Evolutionary conservation across 352 stramenopile species (phyloP).

Genomic region (Bremia lactucae): DNA sequence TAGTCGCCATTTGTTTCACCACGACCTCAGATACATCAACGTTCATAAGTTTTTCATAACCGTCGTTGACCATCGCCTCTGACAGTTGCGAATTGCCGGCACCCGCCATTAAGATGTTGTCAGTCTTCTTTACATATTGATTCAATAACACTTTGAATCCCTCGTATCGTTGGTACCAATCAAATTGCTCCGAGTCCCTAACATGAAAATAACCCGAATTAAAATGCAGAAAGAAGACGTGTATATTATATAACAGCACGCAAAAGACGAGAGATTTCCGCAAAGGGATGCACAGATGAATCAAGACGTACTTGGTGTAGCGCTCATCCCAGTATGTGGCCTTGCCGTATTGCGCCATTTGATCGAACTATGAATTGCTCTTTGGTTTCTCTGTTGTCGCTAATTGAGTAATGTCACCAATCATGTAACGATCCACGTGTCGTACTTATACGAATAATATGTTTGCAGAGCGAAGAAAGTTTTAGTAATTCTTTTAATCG

Average conservation of each 20-base stretch:
- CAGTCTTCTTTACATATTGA: conserved; percentile 91
- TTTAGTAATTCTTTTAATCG: too few relatives aligned
- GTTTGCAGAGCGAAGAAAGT: too few relatives aligned
- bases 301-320: conserved; percentile 86
- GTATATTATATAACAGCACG: too few relatives aligned
- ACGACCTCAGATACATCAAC: conserved; percentile 92
- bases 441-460: conserved; percentile 6
- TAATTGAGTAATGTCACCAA: background rate
- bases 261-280: background rate
- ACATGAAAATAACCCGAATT: too few relatives aligned
- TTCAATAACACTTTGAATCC: conserved; percentile 83
- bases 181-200: conserved; percentile 89
- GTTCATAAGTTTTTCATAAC: conserved; percentile 91
- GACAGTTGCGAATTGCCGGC: conserved; percentile 90
- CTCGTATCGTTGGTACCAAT: conserved; percentile 91
- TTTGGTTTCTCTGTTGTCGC: conserved; percentile 1
- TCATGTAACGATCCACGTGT: background rate
- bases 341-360: conserved; percentile 88
- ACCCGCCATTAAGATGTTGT: conserved; percentile 88
- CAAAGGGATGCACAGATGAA: background rate
- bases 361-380: background rate
- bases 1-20: conserved; percentile 90
- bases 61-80: conserved; percentile 94
- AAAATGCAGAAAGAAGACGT: too few relatives aligned
- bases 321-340: conserved; percentile 90